Percentiles rank a stretch among this genome's conserved stretches.
Evolutionary conservation across 2,329 filamentous ascomycete genomes (phyloP).

Genomic region (Phyllosticta capitalensis): DNA sequence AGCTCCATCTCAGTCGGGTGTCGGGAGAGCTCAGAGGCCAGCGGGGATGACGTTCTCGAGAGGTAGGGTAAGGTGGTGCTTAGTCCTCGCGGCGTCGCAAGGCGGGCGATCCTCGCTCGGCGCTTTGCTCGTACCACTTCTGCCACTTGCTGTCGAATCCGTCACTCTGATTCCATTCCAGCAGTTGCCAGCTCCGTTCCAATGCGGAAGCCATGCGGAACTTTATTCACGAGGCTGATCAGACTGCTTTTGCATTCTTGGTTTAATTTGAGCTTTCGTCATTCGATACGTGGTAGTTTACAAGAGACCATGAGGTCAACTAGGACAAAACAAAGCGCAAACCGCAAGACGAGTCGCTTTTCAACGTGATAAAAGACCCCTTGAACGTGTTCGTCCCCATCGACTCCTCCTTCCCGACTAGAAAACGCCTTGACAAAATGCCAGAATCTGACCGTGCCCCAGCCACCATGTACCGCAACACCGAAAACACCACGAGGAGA

Average conservation of each 20-base stretch:
- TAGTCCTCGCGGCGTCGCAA: not conserved
- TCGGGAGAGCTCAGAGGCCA: slow-evolving; percentile 5
- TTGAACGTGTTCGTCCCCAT: not conserved
- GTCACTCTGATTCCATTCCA: not conserved
- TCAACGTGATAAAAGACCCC: not conserved
- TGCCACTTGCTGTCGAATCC: not conserved
- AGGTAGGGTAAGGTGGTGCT: not conserved
- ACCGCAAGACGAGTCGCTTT: not conserved
- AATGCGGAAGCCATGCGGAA: not conserved
- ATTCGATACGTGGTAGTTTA: not conserved
- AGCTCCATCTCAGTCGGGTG: slow-evolving; percentile 13
- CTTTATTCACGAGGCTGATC: not conserved
- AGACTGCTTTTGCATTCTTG: not conserved
- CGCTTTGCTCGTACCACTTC: not conserved
- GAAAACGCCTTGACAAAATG: not conserved
- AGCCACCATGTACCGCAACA: not conserved
- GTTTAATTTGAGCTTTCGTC: not conserved
- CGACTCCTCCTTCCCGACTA: not conserved
- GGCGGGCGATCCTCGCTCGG: not conserved
- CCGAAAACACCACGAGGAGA: slow-evolving; percentile 7
- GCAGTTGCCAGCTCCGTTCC: not conserved
- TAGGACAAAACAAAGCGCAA: not conserved
- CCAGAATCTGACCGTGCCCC: not conserved
- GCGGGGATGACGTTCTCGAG: slow-evolving; percentile 4
- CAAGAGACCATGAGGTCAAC: not conserved